Percentiles rank a stretch among this genome's conserved stretches.
Conservation (phyloP, 805 yeast species). For the Blastobotrys mokoenaii region DNA sequence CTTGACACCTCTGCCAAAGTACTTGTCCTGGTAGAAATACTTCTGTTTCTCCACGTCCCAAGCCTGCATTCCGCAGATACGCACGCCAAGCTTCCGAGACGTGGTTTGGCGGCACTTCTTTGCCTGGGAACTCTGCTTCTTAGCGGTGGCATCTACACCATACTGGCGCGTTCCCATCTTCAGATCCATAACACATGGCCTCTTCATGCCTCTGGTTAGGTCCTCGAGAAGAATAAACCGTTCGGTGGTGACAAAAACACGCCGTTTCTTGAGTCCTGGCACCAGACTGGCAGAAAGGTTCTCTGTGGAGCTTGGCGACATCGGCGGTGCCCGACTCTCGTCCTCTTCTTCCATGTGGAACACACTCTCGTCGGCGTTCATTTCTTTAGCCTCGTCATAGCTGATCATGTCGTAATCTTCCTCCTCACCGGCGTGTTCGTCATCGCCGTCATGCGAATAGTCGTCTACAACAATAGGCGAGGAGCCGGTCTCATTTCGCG, state of each 20-base stretch:
- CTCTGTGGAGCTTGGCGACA: not conserved
- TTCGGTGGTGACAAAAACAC: conserved; percentile 47
- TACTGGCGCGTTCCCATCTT: conserved; percentile 99
- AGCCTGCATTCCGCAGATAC: conserved; percentile 92
- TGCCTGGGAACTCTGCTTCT: conserved; percentile 72
- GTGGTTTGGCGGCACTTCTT: conserved; percentile 78
- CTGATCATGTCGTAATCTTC: not conserved
- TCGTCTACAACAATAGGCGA: not conserved
- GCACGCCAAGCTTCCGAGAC: conserved; percentile 71
- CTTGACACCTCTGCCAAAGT: conserved; percentile 74
- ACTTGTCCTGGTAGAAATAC: conserved; percentile 75
- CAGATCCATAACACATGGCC: conserved; percentile 87
- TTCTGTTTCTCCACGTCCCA: conserved; percentile 43
- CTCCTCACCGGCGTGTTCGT: not conserved
- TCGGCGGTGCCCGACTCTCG: not conserved
- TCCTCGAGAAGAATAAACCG: conserved; percentile 85
- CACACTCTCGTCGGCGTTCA: conserved; percentile 2
- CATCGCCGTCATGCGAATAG: not conserved
- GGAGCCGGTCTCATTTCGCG: not conserved
- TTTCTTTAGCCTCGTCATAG: conserved; percentile 1
- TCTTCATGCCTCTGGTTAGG: conserved; percentile 68
- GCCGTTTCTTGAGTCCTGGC: not conserved
- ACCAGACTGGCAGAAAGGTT: no score
- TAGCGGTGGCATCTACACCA: conserved; percentile 78
- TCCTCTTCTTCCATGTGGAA: conserved; percentile 5